Base-by-base conservation (phyloP, 306 rosid species). In the Cyclanthera cordifolia region DNA sequence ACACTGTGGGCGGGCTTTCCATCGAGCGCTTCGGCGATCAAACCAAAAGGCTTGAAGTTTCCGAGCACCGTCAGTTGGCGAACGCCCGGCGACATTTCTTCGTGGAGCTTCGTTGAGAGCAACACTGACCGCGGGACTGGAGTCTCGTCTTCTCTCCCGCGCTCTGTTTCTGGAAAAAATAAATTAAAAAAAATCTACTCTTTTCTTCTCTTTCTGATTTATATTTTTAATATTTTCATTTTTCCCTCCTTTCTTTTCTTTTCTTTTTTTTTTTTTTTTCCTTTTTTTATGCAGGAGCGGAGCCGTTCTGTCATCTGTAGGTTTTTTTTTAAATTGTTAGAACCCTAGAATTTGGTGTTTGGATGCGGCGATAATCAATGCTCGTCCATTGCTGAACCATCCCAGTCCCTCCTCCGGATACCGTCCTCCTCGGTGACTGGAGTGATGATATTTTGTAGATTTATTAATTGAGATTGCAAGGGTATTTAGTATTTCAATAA, bases 1-100 rank as follows among this genome's bases (percentile, higher is more conserved):
- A 79, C 86, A 1, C 75, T 56, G 68, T 83, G 90, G 11, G 82
- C 68, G 51, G 86, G 80, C 77, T 91, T 88, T 15, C 97, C 96
- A 55, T 88, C 97, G 21, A 91, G 85, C 52, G 95, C 91, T 84
- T 91, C 97, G 50, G 96, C 97, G n/a, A 91, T 80, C 67, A 91
- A 78, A 20, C 97, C 97, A 52, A 88, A 88, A 2, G 97, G 96
- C 82, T 92, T 89, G 88, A 92, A 92, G 78, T 85, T 96, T 71
- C 98, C 98, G 7, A 92, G 93, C 64, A 92, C 85, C 5, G 90
- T 77, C 75, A 92, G 82, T 23, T 74, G 70, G 51, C 95, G 95
- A n/a, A 70, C 85, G 77, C 86, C 89, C 5, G 71, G 55, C 50
- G 90, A 89, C 96, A 86, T 83, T 72, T 41, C 53, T 43, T 45